Conservation (phyloP, 306 rosid species). For the Prunus mume region DNA sequence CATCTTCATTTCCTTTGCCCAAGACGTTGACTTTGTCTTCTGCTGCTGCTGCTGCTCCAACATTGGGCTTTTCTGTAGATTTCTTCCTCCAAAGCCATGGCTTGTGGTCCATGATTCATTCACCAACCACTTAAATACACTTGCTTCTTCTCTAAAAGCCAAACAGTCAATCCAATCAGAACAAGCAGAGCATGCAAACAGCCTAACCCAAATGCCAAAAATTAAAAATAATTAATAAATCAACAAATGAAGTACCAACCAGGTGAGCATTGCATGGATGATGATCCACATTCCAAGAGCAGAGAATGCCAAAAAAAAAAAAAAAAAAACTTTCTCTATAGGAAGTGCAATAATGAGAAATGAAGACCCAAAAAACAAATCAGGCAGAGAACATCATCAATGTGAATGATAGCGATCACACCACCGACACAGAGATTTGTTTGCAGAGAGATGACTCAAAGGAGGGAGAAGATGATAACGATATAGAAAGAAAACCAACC, state of each 20-base stretch:
- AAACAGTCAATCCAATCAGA: neutral
- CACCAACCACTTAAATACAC: constrained; percentile 16
- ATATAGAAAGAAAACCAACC: constrained; percentile 9
- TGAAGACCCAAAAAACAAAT: neutral
- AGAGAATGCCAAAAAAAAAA: neutral
- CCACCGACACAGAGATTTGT: constrained; percentile 8
- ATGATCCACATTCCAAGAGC: neutral
- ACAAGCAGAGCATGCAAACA: neutral
- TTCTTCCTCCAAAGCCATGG: constrained; percentile 86
- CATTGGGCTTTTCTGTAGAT: constrained; percentile 57
- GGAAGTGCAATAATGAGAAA: neutral
- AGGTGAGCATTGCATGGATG: constrained; percentile 10
- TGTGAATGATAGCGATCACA: constrained; percentile 25
- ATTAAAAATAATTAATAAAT: neutral
- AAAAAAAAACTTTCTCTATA: neutral
- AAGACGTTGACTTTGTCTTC: constrained; percentile 38
- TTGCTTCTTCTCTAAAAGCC: constrained; percentile 6
- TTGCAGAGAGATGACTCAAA: constrained; percentile 7
- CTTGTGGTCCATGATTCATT: constrained; percentile 63
- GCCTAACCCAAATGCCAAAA: neutral
- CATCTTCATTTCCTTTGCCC: constrained; percentile 55
- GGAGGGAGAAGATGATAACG: neutral
- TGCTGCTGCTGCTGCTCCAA: constrained; percentile 3
- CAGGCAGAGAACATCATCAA: neutral
- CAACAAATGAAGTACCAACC: neutral